Evolutionary conservation across 129 eudicot genomes (phyloP).

Genomic region (Tagetes patula): DNA sequence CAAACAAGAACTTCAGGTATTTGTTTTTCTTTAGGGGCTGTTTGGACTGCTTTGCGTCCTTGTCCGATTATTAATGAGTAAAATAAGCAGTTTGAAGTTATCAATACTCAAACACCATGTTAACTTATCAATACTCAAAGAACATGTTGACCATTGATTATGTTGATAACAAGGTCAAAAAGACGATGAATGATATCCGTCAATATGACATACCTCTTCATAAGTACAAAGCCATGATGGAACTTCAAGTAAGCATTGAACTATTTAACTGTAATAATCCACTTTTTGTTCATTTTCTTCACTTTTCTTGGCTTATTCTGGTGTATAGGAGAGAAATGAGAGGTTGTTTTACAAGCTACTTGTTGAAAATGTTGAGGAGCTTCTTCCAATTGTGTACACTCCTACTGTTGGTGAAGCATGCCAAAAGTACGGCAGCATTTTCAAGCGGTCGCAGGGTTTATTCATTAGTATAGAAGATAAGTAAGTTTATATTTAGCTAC

Average conservation of each 20-base stretch:
- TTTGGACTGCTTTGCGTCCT: neutral
- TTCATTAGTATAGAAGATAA: slow-evolving; percentile 79
- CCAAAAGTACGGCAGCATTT: slow-evolving; percentile 87
- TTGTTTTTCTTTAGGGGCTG: neutral
- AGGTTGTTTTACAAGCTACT: slow-evolving; percentile 79
- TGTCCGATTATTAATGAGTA: neutral
- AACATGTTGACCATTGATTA: neutral
- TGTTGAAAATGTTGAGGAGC: slow-evolving; percentile 83
- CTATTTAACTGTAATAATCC: neutral
- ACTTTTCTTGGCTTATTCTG: neutral
- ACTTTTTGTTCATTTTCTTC: neutral
- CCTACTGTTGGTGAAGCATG: slow-evolving; percentile 98
- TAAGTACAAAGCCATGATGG: slow-evolving; percentile 94
- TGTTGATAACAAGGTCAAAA: slow-evolving; percentile 51
- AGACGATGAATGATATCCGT: slow-evolving; percentile 69
- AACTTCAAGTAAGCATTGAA: slow-evolving; percentile 63
- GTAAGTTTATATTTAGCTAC: slow-evolving; percentile 33
- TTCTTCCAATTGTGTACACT: slow-evolving; percentile 88
- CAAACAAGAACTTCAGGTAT: slow-evolving; percentile 68
- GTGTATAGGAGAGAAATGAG: slow-evolving; percentile 66
- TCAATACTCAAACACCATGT: neutral
- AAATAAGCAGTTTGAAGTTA: neutral
- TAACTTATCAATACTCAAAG: neutral
- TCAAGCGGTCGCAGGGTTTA: slow-evolving; percentile 83
- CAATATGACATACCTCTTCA: slow-evolving; percentile 80